Evolutionary conservation across 495 filamentous ascomycete species (phyloP).

Genomic region (Penicillium steckii): DNA sequence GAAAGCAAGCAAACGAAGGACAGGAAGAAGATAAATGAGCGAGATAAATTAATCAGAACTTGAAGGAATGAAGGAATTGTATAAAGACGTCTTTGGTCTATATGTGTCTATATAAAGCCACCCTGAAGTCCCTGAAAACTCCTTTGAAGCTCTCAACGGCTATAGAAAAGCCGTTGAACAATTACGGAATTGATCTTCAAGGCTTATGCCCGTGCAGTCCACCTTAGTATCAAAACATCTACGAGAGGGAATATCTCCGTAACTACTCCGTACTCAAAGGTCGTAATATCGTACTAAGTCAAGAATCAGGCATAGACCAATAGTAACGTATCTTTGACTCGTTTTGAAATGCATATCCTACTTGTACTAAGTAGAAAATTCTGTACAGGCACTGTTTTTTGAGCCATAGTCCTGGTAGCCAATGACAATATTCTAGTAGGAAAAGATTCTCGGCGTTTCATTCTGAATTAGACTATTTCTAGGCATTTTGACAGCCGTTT

Average conservation of each 20-base stretch:
- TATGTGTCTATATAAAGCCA: constrained; percentile 1
- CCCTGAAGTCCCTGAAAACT: neutral
- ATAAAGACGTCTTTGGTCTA: neutral
- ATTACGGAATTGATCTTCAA: neutral
- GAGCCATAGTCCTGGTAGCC: neutral
- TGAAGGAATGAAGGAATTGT: neutral
- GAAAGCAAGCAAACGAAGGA: neutral
- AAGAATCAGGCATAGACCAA: no score
- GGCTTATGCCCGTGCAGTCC: neutral
- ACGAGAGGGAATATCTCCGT: neutral
- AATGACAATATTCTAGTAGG: neutral
- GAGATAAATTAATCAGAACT: no score
- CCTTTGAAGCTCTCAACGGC: neutral
- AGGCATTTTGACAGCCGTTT: constrained; percentile 3
- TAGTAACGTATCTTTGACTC: no score
- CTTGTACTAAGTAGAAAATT: no score
- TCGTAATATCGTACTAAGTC: neutral
- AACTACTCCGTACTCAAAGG: neutral
- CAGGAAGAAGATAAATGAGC: constrained; percentile 1
- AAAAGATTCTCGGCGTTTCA: neutral
- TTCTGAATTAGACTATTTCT: neutral
- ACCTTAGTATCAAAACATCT: neutral
- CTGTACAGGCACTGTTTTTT: neutral
- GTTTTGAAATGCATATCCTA: no score
- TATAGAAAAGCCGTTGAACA: neutral